Evolutionary conservation across 1,284 basidiomycete genomes (phyloP).

Genomic region (Leccinum pachyderme): DNA sequence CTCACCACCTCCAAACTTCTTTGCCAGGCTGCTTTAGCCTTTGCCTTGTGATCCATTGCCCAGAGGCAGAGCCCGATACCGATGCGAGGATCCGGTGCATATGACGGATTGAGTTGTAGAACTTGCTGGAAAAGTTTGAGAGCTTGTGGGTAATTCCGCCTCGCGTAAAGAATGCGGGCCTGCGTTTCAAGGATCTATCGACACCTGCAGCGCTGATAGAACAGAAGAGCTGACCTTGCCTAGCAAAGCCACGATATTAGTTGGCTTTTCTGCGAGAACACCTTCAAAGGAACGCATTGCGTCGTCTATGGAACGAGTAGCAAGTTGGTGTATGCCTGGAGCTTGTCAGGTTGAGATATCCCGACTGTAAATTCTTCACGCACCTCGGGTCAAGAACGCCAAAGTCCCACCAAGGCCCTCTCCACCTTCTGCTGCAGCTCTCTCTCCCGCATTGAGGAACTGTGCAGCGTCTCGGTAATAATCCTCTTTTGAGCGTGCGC

Average conservation of each 20-base stretch:
- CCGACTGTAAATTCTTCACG: background rate
- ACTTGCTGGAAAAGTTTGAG: slow-evolving; percentile 84
- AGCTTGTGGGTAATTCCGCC: slow-evolving; percentile 74
- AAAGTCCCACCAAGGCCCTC: slow-evolving; percentile 51
- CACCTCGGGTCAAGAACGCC: slow-evolving; percentile 69
- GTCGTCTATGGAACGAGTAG: slow-evolving; percentile 74
- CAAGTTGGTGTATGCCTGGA: slow-evolving; percentile 78
- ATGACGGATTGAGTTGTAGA: slow-evolving; percentile 71
- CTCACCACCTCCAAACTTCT: slow-evolving; percentile 78
- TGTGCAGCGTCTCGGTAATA: slow-evolving; percentile 69
- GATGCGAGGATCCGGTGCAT: slow-evolving; percentile 86
- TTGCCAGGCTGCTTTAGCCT: slow-evolving; percentile 86
- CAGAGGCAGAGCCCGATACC: slow-evolving; percentile 92
- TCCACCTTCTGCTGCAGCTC: slow-evolving; percentile 49
- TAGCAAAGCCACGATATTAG: slow-evolving; percentile 77
- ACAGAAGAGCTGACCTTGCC: slow-evolving; percentile 55
- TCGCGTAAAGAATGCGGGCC: slow-evolving; percentile 82
- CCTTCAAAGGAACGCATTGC: slow-evolving; percentile 78
- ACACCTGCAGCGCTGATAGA: background rate
- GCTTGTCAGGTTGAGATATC: slow-evolving; percentile 9
- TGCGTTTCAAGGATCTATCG: slow-evolving; percentile 29
- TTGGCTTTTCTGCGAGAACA: slow-evolving; percentile 78
- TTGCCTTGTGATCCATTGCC: slow-evolving; percentile 77
- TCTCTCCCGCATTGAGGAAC: slow-evolving; percentile 66
- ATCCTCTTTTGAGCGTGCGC: slow-evolving; percentile 65